Evolutionary conservation across 2,329 filamentous ascomycete species (phyloP), one percentile per base, ranked within the genome.

Genomic region (Fusarium falciforme): DNA sequence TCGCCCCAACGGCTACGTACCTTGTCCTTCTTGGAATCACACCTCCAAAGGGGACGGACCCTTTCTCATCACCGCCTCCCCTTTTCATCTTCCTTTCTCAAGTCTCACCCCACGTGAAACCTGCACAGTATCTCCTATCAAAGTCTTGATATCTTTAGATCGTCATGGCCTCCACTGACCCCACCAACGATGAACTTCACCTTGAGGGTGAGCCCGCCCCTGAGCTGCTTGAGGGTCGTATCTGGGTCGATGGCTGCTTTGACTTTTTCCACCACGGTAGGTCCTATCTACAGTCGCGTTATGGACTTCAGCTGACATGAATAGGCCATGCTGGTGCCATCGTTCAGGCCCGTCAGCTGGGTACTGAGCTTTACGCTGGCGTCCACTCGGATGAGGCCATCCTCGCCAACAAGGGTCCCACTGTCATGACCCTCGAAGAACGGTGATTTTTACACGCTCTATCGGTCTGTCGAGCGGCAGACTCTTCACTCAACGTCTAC

Each of bases 231-330:
- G 89, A 91, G 31, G 91, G 93, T 78, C 92, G 96, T 76, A 94
- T 99, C 79, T 99, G 97, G 97, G 93, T 99, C 29, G 96, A 99
- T 82, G 96, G 96, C 72, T 99, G 96, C 88, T 99, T 98, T 86
- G 96, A 99, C 86, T 99, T 99, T 85, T 97, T 95, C 85, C 96
- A 99, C 83, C 96, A 98, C 82, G 96, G 94, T 94, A 76, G 85
- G 20, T 25, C n/a, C 9, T 10, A 25, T 8, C 1, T 0, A 2
- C 0, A 1, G 1, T 8, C 10, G 20, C 42, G 3, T 22, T 5
- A 0, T 16, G 7, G 16, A 3, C 25, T 20, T 36, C 10, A n/a
- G 52, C 47, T 70, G 0, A 4, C 6, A 29, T n/a, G 4, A 12
- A 14, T 10, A 96, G 94, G 96, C 79, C 96, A 99, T 86, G 96